These are phyloP conservation scores for Patellifolia procumbens DNA, from an alignment of 179 eudicot genomes.

Conservation along the genomic window DNA sequence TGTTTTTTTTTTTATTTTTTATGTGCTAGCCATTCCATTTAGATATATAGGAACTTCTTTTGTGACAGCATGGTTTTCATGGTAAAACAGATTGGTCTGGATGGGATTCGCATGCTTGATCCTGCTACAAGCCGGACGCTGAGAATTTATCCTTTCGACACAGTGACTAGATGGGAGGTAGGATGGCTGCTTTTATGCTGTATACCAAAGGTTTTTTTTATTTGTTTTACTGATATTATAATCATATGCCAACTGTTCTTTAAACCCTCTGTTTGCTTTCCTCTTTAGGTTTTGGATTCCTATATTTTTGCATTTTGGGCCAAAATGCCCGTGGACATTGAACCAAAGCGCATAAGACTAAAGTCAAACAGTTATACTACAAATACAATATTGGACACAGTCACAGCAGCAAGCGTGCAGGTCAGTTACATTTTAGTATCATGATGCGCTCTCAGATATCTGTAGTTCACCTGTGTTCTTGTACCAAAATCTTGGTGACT, in stretches of 20 bases:
- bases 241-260: not conserved
- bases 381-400: slow-evolving; percentile 74
- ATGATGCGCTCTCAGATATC: not conserved
- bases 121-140: slow-evolving; percentile 65
- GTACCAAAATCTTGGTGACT: not conserved
- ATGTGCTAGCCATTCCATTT: not conserved
- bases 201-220: not conserved
- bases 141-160: slow-evolving; percentile 75
- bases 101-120: slow-evolving; percentile 88
- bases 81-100: slow-evolving; percentile 72
- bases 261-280: slow-evolving; percentile 1
- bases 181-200: slow-evolving; percentile 8
- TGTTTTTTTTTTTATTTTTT: not conserved
- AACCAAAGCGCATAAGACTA: slow-evolving; percentile 73
- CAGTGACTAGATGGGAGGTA: slow-evolving; percentile 82
- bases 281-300: slow-evolving; percentile 78
- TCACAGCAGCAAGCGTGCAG: slow-evolving; percentile 93
- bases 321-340: slow-evolving; percentile 66
- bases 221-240: not conserved
- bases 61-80: slow-evolving; percentile 12
- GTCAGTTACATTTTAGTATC: slow-evolving; percentile 31
- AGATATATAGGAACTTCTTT: not conserved
- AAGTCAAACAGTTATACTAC: slow-evolving; percentile 88
- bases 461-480: slow-evolving; percentile 4
- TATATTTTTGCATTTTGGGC: slow-evolving; percentile 93